A percentile compares a stretch with the other conserved stretches of the same genome.
phyloP scores from a whole-genome alignment of 768 basidiomycete genomes.

The Gymnopilus junonius region DNA sequence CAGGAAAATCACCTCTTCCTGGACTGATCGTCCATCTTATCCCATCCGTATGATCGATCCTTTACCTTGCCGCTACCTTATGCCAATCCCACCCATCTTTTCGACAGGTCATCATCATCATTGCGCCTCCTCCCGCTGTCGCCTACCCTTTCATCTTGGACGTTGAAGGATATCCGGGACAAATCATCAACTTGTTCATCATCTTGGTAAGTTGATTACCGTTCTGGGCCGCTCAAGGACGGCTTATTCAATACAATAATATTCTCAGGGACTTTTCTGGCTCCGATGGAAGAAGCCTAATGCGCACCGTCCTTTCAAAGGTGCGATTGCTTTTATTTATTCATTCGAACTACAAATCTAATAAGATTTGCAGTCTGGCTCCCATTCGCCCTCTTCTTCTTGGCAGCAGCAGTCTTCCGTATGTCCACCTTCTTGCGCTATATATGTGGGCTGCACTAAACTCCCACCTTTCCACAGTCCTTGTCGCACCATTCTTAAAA shows the following conservation, averaged over 20 bases:
- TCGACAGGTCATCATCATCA: slow-evolving; percentile 50
- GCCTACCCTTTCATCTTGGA: slow-evolving; percentile 68
- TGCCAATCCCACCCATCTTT: too few species aligned
- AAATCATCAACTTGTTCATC: slow-evolving; percentile 62
- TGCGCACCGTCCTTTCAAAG: slow-evolving; percentile 55
- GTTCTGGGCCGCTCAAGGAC: background rate
- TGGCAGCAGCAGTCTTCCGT: slow-evolving; percentile 56
- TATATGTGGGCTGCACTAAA: too few species aligned
- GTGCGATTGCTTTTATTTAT: slow-evolving; percentile 20
- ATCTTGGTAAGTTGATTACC: slow-evolving; percentile 44
- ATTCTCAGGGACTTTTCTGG: slow-evolving; percentile 54
- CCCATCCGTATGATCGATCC: slow-evolving; percentile 41
- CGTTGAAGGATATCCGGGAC: slow-evolving; percentile 53
- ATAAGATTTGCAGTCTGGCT: slow-evolving; percentile 48
- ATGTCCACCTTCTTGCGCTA: slow-evolving; percentile 19
- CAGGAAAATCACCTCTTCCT: slow-evolving; percentile 58
- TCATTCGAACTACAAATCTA: too few species aligned
- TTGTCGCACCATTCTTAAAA: slow-evolving; percentile 58
- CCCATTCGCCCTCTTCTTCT: slow-evolving; percentile 58
- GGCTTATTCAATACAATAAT: background rate
- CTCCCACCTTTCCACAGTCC: slow-evolving; percentile 43
- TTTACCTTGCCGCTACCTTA: background rate
- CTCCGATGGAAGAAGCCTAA: slow-evolving; percentile 55
- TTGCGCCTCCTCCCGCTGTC: slow-evolving; percentile 54
- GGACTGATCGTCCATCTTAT: slow-evolving; percentile 61